Evolutionary conservation across 495 filamentous ascomycete species (phyloP).

Genomic region (Podospora didyma): DNA sequence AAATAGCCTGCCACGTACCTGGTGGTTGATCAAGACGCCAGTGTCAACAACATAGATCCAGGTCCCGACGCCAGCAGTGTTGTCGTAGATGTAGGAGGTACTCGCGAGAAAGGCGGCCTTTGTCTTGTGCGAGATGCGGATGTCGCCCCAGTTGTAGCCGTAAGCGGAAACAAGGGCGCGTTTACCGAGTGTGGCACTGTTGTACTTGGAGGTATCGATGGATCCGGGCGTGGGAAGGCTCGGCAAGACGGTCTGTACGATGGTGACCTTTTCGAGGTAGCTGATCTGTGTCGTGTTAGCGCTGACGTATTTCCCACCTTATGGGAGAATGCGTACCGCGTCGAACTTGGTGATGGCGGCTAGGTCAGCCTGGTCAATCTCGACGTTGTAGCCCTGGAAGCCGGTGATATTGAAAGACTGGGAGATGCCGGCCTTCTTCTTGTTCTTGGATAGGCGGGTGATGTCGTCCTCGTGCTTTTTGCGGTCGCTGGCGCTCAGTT

Average conservation of each 20-base stretch:
- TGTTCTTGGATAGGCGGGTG: slow-evolving; percentile 9
- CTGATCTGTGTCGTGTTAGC: too few relatives aligned
- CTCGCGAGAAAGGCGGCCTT: slow-evolving; percentile 9
- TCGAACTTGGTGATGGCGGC: background rate
- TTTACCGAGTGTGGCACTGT: slow-evolving; percentile 8
- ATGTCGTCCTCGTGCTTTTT: slow-evolving; percentile 15
- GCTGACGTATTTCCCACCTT: too few relatives aligned
- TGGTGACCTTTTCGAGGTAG: too few relatives aligned
- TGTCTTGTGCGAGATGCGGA: slow-evolving; percentile 48
- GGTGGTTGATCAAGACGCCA: slow-evolving; percentile 52
- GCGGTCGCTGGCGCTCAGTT: background rate
- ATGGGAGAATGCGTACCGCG: background rate
- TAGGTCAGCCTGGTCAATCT: slow-evolving; percentile 10
- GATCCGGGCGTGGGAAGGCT: too few relatives aligned
- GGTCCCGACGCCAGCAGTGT: slow-evolving; percentile 7
- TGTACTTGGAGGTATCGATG: too few relatives aligned
- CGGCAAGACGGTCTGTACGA: too few relatives aligned
- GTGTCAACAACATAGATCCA: slow-evolving; percentile 53
- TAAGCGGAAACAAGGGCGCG: slow-evolving; percentile 32
- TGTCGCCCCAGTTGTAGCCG: too few relatives aligned
- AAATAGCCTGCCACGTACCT: too few relatives aligned
- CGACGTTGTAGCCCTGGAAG: slow-evolving; percentile 13
- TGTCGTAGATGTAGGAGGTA: slow-evolving; percentile 26
- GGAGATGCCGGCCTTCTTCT: slow-evolving; percentile 6
- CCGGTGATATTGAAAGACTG: slow-evolving; percentile 13